Evolutionary conservation across 352 stramenopile genomes (phyloP).

Genomic region (Phytophthora aleatoria): DNA sequence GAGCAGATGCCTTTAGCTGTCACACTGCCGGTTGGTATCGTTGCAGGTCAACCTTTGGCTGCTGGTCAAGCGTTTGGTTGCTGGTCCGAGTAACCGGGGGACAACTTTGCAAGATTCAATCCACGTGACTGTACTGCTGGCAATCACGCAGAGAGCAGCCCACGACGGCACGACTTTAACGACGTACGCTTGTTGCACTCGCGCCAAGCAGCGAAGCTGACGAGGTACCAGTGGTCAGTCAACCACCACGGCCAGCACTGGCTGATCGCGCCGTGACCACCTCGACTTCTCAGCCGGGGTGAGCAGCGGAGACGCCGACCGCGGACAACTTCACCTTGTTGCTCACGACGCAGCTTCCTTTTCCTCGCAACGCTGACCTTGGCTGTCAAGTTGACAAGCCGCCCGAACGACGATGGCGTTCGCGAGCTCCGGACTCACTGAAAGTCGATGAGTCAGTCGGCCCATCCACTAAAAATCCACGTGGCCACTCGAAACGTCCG

Average conservation of each 20-base stretch:
- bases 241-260: not conserved
- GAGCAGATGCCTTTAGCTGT: not conserved
- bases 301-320: not conserved
- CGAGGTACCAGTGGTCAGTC: not conserved
- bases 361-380: not conserved
- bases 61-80: not conserved
- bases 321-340: conserved; percentile 7
- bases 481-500: conserved; percentile 14
- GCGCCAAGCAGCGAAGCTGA: no score
- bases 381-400: not conserved
- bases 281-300: not conserved
- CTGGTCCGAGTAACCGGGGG: no score
- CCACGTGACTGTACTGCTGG: not conserved
- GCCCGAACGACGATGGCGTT: conserved; percentile 7
- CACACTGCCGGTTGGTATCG: not conserved
- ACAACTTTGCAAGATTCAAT: not conserved
- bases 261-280: not conserved
- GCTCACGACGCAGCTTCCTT: not conserved
- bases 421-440: conserved; percentile 18
- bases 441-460: conserved; percentile 20
- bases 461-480: conserved; percentile 13
- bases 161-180: conserved; percentile 23
- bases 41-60: conserved; percentile 1
- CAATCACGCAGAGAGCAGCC: not conserved
- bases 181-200: conserved; percentile 12